Evolutionary conservation across 768 basidiomycete species (phyloP), one percentile per base, ranked within the genome.

Genomic region (Cyclocybe aegerita): DNA sequence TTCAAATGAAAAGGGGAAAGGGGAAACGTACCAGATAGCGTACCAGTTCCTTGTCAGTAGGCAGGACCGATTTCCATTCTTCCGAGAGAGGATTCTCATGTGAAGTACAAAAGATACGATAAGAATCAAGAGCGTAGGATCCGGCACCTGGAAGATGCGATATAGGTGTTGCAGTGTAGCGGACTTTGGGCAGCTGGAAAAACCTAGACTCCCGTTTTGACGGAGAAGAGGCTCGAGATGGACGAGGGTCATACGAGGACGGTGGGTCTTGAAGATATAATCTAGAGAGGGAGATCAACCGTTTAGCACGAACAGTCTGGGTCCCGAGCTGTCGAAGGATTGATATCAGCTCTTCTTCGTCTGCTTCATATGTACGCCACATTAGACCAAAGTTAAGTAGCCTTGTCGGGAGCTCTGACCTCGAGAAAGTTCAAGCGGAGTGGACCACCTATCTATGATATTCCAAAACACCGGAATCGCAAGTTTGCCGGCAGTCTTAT

Each of bases 111-210:
- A 87, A 90, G 14, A 90, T 88, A 36, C 86, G 76, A 58, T 88
- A 87, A 4, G 85, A 88, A 61, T 90, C 88, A 1, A 87, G 73
- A 1, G 89, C 89, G 52, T 90, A 91, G 3, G 72, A 69, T 0
- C 89, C 88, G 1, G 82, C 72, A 0, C 87, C 87, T 0, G 85
- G 82, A 23, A 84, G 74, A 57, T 83, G 77, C 36, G 81, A 79
- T 47, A 83, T 67, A 9, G 77, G 69, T 8, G 79, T 81, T 5
- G 68, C 60, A 1, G 76, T 74, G 54, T 81, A 83, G 38, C 62
- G 31, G 34, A n/a, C 56, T 30, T 47, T 48, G 55, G 58, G 57
- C 61, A 65, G 50, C 55, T 16, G 42, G 50, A 36, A 46, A 50
- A 54, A 30, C 53, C 51, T 12, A 57, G 51, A 37, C 33, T 46